phyloP scores from a whole-genome alignment of 805 yeast genomes.

The Cephaloascus fragrans region DNA sequence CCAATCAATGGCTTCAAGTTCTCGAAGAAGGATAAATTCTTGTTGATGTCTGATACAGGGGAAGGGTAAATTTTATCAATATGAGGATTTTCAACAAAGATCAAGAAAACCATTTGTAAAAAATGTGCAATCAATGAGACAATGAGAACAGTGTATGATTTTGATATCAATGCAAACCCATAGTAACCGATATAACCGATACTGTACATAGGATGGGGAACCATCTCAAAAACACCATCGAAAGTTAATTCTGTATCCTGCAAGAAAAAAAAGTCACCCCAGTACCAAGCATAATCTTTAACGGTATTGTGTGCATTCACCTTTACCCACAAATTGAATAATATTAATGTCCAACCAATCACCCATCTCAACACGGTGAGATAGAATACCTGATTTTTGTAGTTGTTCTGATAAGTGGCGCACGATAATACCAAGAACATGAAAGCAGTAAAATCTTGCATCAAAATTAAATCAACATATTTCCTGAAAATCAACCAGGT shows the following conservation, averaged over 20 bases:
- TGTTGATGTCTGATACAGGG: slow-evolving; percentile 23
- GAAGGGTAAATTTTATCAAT: slow-evolving; percentile 69
- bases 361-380: slow-evolving; percentile 40
- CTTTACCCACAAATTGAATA: slow-evolving; percentile 79
- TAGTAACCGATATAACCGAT: slow-evolving; percentile 84
- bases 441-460: slow-evolving; percentile 78
- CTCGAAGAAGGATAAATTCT: slow-evolving; percentile 30
- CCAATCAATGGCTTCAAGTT: slow-evolving; percentile 45
- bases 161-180: slow-evolving; percentile 70
- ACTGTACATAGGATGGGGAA: slow-evolving; percentile 91
- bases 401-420: slow-evolving; percentile 27
- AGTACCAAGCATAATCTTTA: slow-evolving; percentile 88
- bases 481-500: slow-evolving; percentile 77
- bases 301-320: slow-evolving; percentile 82
- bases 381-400: slow-evolving; percentile 26
- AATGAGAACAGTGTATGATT: slow-evolving; percentile 58
- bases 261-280: slow-evolving; percentile 89
- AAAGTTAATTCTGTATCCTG: slow-evolving; percentile 65
- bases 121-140: slow-evolving; percentile 71
- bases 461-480: slow-evolving; percentile 69
- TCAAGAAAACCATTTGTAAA: slow-evolving; percentile 65
- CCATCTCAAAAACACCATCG: slow-evolving; percentile 84
- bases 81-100: slow-evolving; percentile 76
- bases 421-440: slow-evolving; percentile 43
- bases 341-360: slow-evolving; percentile 50